phyloP scores from a whole-genome alignment of 2,329 filamentous ascomycete genomes.

The Aspergillus fumigatus region DNA sequence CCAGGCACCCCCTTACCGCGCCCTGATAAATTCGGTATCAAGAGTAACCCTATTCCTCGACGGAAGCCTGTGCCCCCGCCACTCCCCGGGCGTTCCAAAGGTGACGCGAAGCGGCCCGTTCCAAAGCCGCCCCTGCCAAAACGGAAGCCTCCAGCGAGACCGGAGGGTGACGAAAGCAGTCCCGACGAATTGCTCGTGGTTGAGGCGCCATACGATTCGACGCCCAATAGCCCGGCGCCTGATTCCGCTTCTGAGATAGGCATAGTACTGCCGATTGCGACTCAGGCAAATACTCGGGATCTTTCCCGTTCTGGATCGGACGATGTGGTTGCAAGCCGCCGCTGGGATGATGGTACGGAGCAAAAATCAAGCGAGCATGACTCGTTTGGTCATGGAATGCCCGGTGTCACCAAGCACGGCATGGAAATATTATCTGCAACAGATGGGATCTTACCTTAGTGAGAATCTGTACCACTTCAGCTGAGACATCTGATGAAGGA shows the following conservation, averaged over 20 bases:
- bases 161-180: conserved; percentile 31
- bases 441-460: conserved; percentile 13
- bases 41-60: conserved; percentile 57
- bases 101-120: conserved; percentile 31
- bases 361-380: background rate
- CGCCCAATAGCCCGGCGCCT: conserved; percentile 36
- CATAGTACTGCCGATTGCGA: conserved; percentile 8
- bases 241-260: conserved; percentile 15
- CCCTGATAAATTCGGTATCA: conserved; percentile 55
- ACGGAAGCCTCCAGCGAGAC: conserved; percentile 33
- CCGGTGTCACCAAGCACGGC: conserved; percentile 9
- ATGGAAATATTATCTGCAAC: conserved; percentile 17
- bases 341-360: background rate
- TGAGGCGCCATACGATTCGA: conserved; percentile 60
- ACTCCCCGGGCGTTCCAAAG: conserved; percentile 27
- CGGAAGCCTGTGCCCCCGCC: conserved; percentile 57
- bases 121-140: conserved; percentile 50
- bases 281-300: background rate
- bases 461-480: background rate
- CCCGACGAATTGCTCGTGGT: conserved; percentile 59
- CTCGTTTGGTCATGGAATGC: background rate
- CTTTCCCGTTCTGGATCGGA: background rate
- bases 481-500: background rate
- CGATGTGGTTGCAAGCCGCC: background rate
- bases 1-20: conserved; percentile 73